A percentile compares a stretch with the other conserved stretches of the same genome.
Conservation (phyloP, 129 eudicot species). For the Scalesia atractyloides region DNA sequence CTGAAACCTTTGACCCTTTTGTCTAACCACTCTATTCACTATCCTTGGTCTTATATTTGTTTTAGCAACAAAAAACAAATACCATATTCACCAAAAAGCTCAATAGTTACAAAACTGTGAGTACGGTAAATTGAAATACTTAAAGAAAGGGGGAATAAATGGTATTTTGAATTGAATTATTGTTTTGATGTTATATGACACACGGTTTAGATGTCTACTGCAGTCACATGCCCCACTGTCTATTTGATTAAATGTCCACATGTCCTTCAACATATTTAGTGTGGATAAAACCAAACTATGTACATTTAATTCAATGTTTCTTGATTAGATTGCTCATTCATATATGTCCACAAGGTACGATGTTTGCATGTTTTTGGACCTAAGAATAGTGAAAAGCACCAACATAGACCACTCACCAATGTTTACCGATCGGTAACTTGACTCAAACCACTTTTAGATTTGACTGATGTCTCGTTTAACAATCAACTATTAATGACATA, state of each 20-base stretch:
- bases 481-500: neutral
- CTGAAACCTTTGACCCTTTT: too few species aligned
- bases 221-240: slow-evolving; percentile 39
- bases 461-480: neutral
- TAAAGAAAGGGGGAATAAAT: neutral
- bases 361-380: slow-evolving; percentile 33
- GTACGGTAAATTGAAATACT: neutral
- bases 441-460: neutral
- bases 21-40: too few species aligned
- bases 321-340: slow-evolving; percentile 42
- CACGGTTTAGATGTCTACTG: slow-evolving; percentile 33
- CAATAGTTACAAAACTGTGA: neutral
- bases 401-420: slow-evolving; percentile 31
- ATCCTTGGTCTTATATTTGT: too few species aligned
- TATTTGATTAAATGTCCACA: slow-evolving; percentile 35
- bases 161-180: slow-evolving; percentile 20
- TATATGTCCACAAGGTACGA: slow-evolving; percentile 36
- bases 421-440: slow-evolving; percentile 21
- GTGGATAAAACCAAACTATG: slow-evolving; percentile 42
- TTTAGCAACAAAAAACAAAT: neutral
- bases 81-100: neutral
- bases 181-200: slow-evolving; percentile 31
- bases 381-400: slow-evolving; percentile 35
- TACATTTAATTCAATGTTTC: slow-evolving; percentile 36
- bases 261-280: slow-evolving; percentile 34